A percentile compares a stretch with the other conserved stretches of the same genome.
Evolutionary conservation across 495 filamentous ascomycete genomes (phyloP).

Genomic region (Podospora bellae-mahoneyi): DNA sequence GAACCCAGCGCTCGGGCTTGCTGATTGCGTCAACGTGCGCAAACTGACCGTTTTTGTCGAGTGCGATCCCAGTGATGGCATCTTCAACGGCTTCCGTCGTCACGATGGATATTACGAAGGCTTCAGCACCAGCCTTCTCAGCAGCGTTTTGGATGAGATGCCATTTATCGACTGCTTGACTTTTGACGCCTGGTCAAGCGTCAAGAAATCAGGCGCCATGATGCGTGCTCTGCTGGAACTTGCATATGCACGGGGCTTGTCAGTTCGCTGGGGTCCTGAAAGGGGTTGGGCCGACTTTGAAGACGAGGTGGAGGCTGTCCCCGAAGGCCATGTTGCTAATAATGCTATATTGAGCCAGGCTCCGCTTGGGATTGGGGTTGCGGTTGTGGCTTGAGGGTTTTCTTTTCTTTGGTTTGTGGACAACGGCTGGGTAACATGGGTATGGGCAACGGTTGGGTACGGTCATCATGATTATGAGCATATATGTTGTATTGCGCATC

Average conservation of each 20-base stretch:
- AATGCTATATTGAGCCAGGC: background rate
- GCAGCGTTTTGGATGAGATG: constrained; percentile 55
- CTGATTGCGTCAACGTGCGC: constrained; percentile 58
- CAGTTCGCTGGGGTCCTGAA: constrained; percentile 66
- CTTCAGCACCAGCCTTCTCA: constrained; percentile 61
- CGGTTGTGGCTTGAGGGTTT: background rate
- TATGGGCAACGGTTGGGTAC: background rate
- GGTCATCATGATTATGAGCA: background rate
- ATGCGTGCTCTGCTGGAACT: constrained; percentile 65
- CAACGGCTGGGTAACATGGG: background rate
- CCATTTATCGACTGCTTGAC: constrained; percentile 61
- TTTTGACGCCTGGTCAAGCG: constrained; percentile 71
- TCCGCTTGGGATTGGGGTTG: background rate
- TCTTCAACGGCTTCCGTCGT: constrained; percentile 71
- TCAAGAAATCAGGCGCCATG: constrained; percentile 64
- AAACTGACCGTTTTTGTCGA: constrained; percentile 74
- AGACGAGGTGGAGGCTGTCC: constrained; percentile 2
- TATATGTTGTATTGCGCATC: background rate
- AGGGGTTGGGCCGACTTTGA: constrained; percentile 58
- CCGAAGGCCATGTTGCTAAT: background rate
- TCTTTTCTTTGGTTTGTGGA: background rate
- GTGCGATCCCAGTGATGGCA: constrained; percentile 67
- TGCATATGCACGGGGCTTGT: constrained; percentile 47
- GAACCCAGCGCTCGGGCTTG: constrained; percentile 60
- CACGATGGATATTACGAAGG: constrained; percentile 68